Base-by-base conservation (phyloP, 2,329 filamentous ascomycete species). In the Mollisia scopiformis region DNA sequence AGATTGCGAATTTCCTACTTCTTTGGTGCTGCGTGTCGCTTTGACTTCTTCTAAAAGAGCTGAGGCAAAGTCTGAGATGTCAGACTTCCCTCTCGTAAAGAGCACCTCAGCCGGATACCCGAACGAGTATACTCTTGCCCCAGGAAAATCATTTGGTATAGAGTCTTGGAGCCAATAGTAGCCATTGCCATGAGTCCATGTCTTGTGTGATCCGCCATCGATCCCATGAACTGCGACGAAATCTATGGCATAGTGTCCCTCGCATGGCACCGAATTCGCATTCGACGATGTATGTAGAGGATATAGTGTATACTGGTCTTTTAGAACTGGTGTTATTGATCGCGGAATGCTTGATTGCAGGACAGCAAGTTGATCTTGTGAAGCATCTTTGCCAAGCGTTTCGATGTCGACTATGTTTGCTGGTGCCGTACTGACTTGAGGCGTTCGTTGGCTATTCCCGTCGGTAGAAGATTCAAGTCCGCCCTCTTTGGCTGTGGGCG, bases 171-270 rank as follows among this genome's bases (percentile, higher is more conserved):
- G 39, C 68, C 69, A 71, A 10, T 68, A 23, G 16, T 25, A 14
- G 11, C 53, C 35, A 6, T 64, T 62, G 10, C 49, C 33, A 58
- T 63, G 43, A 5, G 66, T 68, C 69, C 68, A 71, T 6, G 69
- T 70, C n/a, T 33, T 52, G 6, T 63, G 59, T n/a, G 64, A 55
- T 53, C 65, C 55, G 0, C 66, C 66, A 37, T 39, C 61, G 16
- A 68, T 64, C 0, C 66, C 65, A 52, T 68, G 66, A 6, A 68
- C 53, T 6, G 66, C 66, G 10, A 65, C 54, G 4, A 68, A 61
- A 25, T 68, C 65, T 16, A 66, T 47, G 1, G 62, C 54, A 37
- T 37, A 62, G 16, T 56, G 37, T 1, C 47, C 35, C 27, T 30
- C 54, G 13, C 47, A 23, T 5, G 13, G 23, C 6, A 16, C 10